Evolutionary conservation across 1,139 yeast species (phyloP), one percentile per base, ranked within the genome.

Genomic region (Debaryomyces nepalensis): DNA sequence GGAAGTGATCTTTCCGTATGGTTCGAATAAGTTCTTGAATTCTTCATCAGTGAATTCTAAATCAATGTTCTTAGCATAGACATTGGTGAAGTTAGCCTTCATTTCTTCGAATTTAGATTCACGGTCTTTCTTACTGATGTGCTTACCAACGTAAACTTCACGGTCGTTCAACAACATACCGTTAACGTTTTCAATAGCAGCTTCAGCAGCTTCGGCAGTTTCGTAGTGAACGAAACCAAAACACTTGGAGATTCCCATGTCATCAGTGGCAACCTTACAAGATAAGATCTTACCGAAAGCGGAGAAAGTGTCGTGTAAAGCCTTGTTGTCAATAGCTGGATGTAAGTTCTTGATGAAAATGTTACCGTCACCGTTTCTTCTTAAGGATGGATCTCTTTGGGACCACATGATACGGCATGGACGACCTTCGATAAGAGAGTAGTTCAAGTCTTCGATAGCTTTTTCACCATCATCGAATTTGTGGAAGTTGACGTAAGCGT

Each of bases 391-490:
- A 70, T 93, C 98, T 76, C 99, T 89, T 79, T 95, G 99, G 55
- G 98, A 90, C 97, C 98, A 91, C 99, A 95, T 95, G 77, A 93
- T 93, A 75, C 99, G 91, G 76, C 98, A 90, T 61, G 97, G 93
- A 65, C 87, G 90, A 64, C 97, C 98, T 73, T 91, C 93, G 73
- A 93, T 84, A 62, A 83, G 84, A 50, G 90, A 74, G 77, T 93
- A 93, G 87, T 93, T 95, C 73, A 95, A 82, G 72, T 90, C 95
- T 66, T 90, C 96, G 68, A 93, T 79, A 53, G 99, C 99, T 64
- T 81, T 84, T 74, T 87, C 93, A 63, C 97, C 99, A 66, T 95
- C 97, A 53, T 79, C 87, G 55, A 81, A 72, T 70, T 85, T 83
- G 78, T 87, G 93, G 84, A 77, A 93, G 86, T 93, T 93, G 63